A percentile compares a stretch with the other conserved stretches of the same genome.
Evolutionary conservation across 495 filamentous ascomycete genomes (phyloP).

Genomic region (Daldinia vernicosa): DNA sequence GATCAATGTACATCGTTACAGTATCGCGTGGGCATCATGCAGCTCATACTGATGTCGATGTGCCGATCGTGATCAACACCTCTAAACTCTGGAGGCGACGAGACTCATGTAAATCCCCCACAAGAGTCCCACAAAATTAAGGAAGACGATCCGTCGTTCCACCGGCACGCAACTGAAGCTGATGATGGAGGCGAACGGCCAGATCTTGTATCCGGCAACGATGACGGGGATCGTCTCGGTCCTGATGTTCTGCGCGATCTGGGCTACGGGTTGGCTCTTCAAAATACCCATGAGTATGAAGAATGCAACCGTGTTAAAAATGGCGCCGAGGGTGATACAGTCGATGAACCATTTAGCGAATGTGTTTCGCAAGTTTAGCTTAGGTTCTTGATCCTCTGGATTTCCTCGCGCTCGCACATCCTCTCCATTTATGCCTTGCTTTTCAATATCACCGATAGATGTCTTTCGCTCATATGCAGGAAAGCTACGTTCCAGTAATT

Average conservation of each 20-base stretch:
- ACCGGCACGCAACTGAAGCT: constrained; percentile 48
- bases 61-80: constrained; percentile 32
- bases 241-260: constrained; percentile 39
- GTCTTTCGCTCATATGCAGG: constrained; percentile 44
- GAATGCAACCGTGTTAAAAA: constrained; percentile 49
- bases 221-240: constrained; percentile 47
- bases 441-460: constrained; percentile 37
- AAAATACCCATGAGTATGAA: constrained; percentile 47
- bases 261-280: constrained; percentile 36
- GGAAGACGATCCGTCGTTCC: constrained; percentile 48
- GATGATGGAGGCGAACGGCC: constrained; percentile 49
- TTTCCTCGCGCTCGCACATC: constrained; percentile 9
- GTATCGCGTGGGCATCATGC: constrained; percentile 25
- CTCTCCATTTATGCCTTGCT: constrained; percentile 28
- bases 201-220: constrained; percentile 48
- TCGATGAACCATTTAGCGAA: constrained; percentile 49
- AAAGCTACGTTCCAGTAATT: constrained; percentile 46
- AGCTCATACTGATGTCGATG: constrained; percentile 14
- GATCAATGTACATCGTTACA: constrained; percentile 21
- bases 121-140: constrained; percentile 48
- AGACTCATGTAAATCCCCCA: constrained; percentile 52
- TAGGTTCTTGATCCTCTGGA: constrained; percentile 26
- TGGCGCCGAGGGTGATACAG: constrained; percentile 47
- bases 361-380: constrained; percentile 45
- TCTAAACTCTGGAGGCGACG: constrained; percentile 46